These are phyloP conservation scores for Suaeda aralocaspica DNA, from an alignment of 148 eudicot species.

Conservation along the genomic window DNA sequence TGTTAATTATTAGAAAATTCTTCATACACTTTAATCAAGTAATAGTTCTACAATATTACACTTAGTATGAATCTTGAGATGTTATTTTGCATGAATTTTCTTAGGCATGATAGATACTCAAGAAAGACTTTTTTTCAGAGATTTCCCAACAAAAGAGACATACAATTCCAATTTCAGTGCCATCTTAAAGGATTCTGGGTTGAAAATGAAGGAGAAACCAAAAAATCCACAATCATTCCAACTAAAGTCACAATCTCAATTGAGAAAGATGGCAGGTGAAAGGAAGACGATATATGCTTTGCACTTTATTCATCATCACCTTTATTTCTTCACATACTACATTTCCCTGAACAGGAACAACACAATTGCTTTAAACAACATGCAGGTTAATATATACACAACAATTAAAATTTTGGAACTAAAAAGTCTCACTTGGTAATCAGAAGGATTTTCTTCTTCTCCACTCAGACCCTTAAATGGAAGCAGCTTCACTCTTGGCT, in stretches of 20 bases:
- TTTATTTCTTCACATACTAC: background rate
- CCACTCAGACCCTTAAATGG: slow-evolving; percentile 87
- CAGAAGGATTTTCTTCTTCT: slow-evolving; percentile 92
- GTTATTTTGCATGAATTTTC: no score
- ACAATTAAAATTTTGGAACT: background rate
- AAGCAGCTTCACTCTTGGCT: slow-evolving; percentile 93
- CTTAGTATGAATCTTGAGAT: background rate
- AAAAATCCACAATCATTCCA: no score
- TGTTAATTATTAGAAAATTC: background rate
- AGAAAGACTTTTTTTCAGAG: background rate
- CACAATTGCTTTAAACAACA: background rate
- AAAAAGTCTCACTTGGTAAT: slow-evolving; percentile 72
- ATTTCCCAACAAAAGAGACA: no score
- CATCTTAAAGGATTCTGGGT: no score
- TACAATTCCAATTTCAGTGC: background rate
- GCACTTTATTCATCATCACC: no score
- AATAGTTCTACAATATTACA: background rate
- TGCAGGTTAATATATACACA: slow-evolving; percentile 1
- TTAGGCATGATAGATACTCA: background rate
- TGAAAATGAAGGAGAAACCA: no score
- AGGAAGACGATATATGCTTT: no score
- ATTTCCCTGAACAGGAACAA: background rate
- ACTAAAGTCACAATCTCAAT: no score
- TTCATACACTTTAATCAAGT: background rate
- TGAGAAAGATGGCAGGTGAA: no score